Percentiles rank a stretch among this genome's conserved stretches.
These are phyloP conservation scores for Ophiostoma sp. DNA, from an alignment of 2,329 filamentous ascomycete genomes.

Conservation along the genomic window DNA sequence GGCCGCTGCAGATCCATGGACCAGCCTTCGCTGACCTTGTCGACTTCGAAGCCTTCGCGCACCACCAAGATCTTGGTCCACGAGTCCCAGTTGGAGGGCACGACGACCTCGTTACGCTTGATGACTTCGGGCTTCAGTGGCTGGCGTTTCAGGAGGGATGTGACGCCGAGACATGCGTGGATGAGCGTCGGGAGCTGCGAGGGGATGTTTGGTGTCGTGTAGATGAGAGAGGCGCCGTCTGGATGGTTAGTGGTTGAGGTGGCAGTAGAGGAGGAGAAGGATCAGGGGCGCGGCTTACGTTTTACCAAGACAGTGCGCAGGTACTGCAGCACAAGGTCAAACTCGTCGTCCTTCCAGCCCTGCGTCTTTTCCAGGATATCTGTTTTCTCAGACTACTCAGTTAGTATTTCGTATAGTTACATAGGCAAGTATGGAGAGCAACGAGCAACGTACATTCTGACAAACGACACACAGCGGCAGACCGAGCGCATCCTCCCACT, in stretches of 20 bases:
- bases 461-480: conserved; percentile 91
- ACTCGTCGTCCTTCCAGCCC: conserved; percentile 92
- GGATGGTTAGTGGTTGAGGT: conserved; percentile 24
- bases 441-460: conserved; percentile 63
- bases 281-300: conserved; percentile 38
- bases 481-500: conserved; percentile 87
- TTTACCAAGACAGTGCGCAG: conserved; percentile 83
- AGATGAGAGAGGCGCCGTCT: conserved; percentile 75
- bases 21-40: conserved; percentile 80
- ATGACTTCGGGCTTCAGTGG: conserved; percentile 85
- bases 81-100: conserved; percentile 96
- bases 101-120: conserved; percentile 87
- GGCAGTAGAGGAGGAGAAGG: conserved; percentile 20
- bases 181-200: conserved; percentile 74
- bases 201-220: conserved; percentile 69
- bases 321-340: conserved; percentile 92
- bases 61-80: conserved; percentile 95
- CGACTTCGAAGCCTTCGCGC: conserved; percentile 86
- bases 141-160: conserved; percentile 71
- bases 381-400: conserved; percentile 70
- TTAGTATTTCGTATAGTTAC: neutral
- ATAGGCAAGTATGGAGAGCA: too few relatives aligned
- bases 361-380: conserved; percentile 84
- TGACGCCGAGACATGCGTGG: conserved; percentile 80
- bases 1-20: conserved; percentile 68